Base-by-base conservation (phyloP, 1,284 basidiomycete species). In the Earliella scabrosa region DNA sequence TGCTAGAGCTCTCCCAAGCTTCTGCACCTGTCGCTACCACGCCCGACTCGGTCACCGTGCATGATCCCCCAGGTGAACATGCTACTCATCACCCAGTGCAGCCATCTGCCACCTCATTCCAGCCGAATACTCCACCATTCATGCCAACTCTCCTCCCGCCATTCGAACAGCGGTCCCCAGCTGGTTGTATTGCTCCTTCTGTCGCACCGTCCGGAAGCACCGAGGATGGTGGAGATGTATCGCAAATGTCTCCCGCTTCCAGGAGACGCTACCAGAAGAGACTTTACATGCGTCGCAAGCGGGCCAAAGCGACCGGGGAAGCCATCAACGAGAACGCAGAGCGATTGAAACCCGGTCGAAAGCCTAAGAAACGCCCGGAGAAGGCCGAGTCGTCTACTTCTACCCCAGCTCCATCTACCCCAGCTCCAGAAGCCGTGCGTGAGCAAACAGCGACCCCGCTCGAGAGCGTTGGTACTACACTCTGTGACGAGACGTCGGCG, bases 251-350 rank as follows among this genome's bases (percentile, higher is more conserved):
- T n/a, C 85, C 86, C 4, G 67, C 64, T 2, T 78, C 82, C 4
- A 83, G 83, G 16, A 79, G 83, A 39, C 84, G 82, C 32, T 63
- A 83, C 31, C 72, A 74, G 58, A 90, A 90, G 58, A 77, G 87
- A 31, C 71, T 91, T 6, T 82, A 88, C 65, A 90, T 90, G 88
- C 83, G 89, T 10, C 81, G 82, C 38, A 87, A 83, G 66, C 80
- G 89, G 36, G 88, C 88, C 14, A 71, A 77, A 35, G 66, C 71
- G 26, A 63, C 63, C 2, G 84, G 84, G 18, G 65, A 53, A 18
- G 65, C 65, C 13, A 70, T 74, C 29, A 63, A 71, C n/a, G 68
- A 69, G 21, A 55, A 68, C 3, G 56, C 61, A 4, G 75, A 69
- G 11, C 66, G 69, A 50, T 68, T 86, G 52, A 79, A 78, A 43